phyloP scores from a whole-genome alignment of 2,329 filamentous ascomycete genomes.

The Aspergillus tanneri region DNA sequence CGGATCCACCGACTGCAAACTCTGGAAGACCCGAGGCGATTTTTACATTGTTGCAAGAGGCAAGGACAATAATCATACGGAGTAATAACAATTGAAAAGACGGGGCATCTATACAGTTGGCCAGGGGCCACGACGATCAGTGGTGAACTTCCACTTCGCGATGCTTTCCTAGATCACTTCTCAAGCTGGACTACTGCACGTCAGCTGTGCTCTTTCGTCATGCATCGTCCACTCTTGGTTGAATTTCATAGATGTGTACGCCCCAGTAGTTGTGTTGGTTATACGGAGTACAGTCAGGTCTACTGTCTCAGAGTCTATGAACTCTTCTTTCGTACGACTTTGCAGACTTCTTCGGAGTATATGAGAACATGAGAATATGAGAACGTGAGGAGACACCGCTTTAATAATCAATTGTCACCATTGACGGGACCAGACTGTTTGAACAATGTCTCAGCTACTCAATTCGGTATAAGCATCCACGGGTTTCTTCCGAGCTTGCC shows the following conservation, averaged over 20 bases:
- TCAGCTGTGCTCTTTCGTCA: not conserved
- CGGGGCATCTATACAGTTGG: not conserved
- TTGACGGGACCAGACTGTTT: not conserved
- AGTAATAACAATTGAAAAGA: not conserved
- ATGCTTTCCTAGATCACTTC: not conserved
- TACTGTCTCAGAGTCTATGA: no score
- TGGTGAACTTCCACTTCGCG: not conserved
- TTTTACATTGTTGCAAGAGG: no score
- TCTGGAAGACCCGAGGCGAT: no score
- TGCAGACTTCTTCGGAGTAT: no score
- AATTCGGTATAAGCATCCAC: not conserved
- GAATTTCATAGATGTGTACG: no score
- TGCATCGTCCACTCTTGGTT: not conserved
- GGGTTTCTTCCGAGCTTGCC: conserved; percentile 5
- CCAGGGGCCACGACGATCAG: not conserved
- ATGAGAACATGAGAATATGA: no score
- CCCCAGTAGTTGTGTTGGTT: no score
- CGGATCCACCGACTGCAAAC: conserved; percentile 8
- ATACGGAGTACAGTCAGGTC: no score
- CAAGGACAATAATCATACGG: not conserved
- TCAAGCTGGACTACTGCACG: not conserved
- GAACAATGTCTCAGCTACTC: not conserved
- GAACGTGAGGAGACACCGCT: no score
- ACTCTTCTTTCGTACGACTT: no score
- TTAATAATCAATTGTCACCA: no score